Percentiles rank a stretch among this genome's conserved stretches.
Conservation (phyloP, 441 rosid species). For the Pelargonium citronellum region DNA sequence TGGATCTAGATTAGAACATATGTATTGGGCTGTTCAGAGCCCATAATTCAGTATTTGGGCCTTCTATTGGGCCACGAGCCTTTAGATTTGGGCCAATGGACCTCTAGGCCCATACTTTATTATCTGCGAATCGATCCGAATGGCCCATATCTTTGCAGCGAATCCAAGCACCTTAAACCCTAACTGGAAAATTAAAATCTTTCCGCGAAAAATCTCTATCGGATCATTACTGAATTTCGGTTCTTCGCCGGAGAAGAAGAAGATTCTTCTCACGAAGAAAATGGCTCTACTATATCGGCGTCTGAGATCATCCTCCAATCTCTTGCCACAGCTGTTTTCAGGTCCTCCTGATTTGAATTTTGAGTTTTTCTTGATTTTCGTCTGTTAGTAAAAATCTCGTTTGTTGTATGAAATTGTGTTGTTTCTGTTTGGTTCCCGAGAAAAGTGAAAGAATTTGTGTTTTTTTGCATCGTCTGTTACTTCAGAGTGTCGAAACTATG, state of each 20-base stretch:
- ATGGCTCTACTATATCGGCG: slow-evolving; percentile 38
- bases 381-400: neutral
- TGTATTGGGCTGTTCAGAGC: no score
- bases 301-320: slow-evolving; percentile 33
- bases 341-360: slow-evolving; percentile 25
- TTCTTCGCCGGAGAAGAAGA: neutral
- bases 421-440: no score
- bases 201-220: neutral
- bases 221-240: neutral
- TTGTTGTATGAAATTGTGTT: neutral
- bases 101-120: no score
- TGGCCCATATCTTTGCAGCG: neutral
- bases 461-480: no score
- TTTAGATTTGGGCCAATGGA: no score
- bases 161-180: slow-evolving; percentile 30
- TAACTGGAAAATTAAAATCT: slow-evolving; percentile 10
- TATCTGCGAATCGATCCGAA: no score
- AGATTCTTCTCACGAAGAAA: neutral
- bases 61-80: no score
- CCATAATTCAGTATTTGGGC: no score
- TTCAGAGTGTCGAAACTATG: no score
- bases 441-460: neutral
- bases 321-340: slow-evolving; percentile 36
- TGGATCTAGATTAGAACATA: no score
- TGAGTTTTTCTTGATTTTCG: no score